Conservation (phyloP, 2,329 filamentous ascomycete genomes). For the Claviceps paspali region DNA sequence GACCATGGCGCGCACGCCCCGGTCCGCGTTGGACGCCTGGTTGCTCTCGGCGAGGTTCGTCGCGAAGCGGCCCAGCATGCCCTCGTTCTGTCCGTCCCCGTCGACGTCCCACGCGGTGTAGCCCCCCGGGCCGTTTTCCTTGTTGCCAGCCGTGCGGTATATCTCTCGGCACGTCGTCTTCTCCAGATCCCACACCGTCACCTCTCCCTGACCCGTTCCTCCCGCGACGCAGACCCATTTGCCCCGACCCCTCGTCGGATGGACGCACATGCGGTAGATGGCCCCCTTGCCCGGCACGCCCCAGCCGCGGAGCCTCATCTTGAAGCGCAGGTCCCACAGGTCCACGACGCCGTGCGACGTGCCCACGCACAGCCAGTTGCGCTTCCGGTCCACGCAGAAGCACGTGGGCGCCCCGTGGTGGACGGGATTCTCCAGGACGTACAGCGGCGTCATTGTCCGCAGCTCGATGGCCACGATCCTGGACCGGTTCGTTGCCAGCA, state of each 20-base stretch:
- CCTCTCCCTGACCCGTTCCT: constrained; percentile 72
- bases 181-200: constrained; percentile 92
- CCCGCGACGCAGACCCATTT: constrained; percentile 82
- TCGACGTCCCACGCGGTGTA: constrained; percentile 85
- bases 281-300: constrained; percentile 66
- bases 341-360: constrained; percentile 88
- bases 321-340: constrained; percentile 95
- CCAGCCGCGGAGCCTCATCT: constrained; percentile 74
- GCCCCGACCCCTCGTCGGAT: constrained; percentile 63
- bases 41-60: constrained; percentile 54
- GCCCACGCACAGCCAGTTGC: constrained; percentile 81
- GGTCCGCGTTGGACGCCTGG: constrained; percentile 38
- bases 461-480: constrained; percentile 75
- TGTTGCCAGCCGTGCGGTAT: constrained; percentile 64
- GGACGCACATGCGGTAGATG: constrained; percentile 65
- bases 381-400: constrained; percentile 73
- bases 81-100: constrained; percentile 72
- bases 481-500: constrained; percentile 76
- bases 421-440: constrained; percentile 69
- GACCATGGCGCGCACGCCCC: constrained; percentile 60
- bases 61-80: constrained; percentile 75
- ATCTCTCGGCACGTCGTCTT: constrained; percentile 79
- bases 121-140: constrained; percentile 41
- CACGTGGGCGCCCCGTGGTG: constrained; percentile 86
- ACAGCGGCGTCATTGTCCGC: constrained; percentile 70